Evolutionary conservation across 2,329 filamentous ascomycete genomes (phyloP).

Genomic region (Tolypocladium pustulatum): DNA sequence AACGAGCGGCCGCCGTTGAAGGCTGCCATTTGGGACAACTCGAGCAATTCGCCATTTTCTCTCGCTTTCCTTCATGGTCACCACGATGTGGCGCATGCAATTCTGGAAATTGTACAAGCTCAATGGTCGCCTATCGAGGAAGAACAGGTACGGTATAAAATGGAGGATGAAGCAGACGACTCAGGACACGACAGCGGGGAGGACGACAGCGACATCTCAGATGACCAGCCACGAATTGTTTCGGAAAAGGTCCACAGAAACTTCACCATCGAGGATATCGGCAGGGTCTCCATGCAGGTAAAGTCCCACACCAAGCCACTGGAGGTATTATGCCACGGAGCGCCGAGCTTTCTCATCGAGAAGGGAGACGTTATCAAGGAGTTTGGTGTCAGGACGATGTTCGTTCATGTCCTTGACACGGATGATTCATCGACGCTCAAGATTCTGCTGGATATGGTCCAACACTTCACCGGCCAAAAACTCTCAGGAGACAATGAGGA

Average conservation of each 20-base stretch:
- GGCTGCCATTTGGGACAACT: conserved; percentile 46
- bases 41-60: conserved; percentile 49
- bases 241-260: conserved; percentile 50
- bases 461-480: conserved; percentile 30
- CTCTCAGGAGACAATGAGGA: conserved; percentile 22
- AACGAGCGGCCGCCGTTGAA: conserved; percentile 49
- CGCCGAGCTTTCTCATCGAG: conserved; percentile 20
- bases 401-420: conserved; percentile 35
- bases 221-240: conserved; percentile 32
- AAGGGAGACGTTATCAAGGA: conserved; percentile 13
- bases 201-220: conserved; percentile 21
- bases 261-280: conserved; percentile 69
- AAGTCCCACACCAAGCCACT: conserved; percentile 51
- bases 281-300: conserved; percentile 56
- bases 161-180: conserved; percentile 27
- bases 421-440: conserved; percentile 45
- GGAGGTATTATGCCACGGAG: conserved; percentile 33
- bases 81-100: conserved; percentile 47
- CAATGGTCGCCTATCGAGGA: conserved; percentile 54
- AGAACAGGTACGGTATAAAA: conserved; percentile 37
- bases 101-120: conserved; percentile 59
- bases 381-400: conserved; percentile 12
- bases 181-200: conserved; percentile 21
- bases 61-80: conserved; percentile 60
- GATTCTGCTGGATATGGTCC: conserved; percentile 44